Percentiles rank a stretch among this genome's conserved stretches.
phyloP scores from a whole-genome alignment of 2,329 filamentous ascomycete genomes.

The Pseudogymnoascus sp. region DNA sequence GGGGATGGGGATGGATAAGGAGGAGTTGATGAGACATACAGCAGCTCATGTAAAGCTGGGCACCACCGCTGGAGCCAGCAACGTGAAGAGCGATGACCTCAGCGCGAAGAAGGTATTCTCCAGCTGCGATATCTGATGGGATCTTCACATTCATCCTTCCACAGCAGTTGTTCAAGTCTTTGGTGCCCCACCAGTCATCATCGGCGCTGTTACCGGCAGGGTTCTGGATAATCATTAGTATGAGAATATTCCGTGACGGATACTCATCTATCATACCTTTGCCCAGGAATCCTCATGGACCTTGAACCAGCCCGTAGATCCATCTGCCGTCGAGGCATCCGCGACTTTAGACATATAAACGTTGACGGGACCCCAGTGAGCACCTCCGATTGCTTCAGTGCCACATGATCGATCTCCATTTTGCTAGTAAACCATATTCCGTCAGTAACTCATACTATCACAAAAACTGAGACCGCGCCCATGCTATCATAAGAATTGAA shows the following conservation, averaged over 20 bases:
- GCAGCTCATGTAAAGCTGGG: slow-evolving; percentile 43
- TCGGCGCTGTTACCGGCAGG: neutral
- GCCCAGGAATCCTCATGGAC: slow-evolving; percentile 40
- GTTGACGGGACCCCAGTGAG: slow-evolving; percentile 46
- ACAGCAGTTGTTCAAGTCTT: slow-evolving; percentile 20
- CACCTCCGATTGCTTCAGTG: slow-evolving; percentile 44
- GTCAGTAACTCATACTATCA: neutral
- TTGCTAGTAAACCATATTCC: slow-evolving; percentile 24
- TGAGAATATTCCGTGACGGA: neutral
- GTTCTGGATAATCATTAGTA: neutral
- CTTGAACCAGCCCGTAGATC: slow-evolving; percentile 43
- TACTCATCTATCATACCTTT: neutral
- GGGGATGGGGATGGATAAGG: slow-evolving; percentile 31
- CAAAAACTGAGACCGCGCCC: neutral
- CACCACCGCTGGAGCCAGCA: slow-evolving; percentile 24
- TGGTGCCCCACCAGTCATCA: neutral
- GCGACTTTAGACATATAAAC: slow-evolving; percentile 43
- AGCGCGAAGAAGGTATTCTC: slow-evolving; percentile 8
- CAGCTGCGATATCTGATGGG: slow-evolving; percentile 1
- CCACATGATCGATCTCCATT: slow-evolving; percentile 37
- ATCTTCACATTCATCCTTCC: slow-evolving; percentile 29
- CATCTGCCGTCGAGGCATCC: slow-evolving; percentile 38
- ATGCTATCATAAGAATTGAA: neutral
- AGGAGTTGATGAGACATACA: slow-evolving; percentile 19
- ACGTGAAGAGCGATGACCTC: slow-evolving; percentile 30